A percentile compares a stretch with the other conserved stretches of the same genome.
These are phyloP conservation scores for Eucalyptus camaldulensis DNA, from an alignment of 345 rosid genomes.

Conservation along the genomic window DNA sequence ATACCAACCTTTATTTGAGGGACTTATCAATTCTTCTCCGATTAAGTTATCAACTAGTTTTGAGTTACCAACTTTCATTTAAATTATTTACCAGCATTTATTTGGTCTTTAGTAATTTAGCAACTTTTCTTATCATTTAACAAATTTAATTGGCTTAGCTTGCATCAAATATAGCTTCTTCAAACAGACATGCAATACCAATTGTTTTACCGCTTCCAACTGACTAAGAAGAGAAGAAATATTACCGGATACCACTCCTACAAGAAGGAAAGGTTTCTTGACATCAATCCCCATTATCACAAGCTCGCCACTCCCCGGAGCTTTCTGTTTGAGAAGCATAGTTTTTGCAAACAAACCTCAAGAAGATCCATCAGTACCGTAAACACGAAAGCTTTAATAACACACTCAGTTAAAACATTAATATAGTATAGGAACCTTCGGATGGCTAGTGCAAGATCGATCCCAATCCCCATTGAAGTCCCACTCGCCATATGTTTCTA, in stretches of 20 bases:
- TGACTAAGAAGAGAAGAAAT: background rate
- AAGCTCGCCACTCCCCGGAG: constrained; percentile 26
- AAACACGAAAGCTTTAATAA: background rate
- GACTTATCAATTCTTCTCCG: background rate
- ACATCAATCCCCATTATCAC: constrained; percentile 20
- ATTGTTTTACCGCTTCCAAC: background rate
- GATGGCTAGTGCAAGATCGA: constrained; percentile 22
- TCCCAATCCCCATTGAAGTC: constrained; percentile 22
- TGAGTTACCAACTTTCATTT: too few species aligned
- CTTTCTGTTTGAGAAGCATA: constrained; percentile 8
- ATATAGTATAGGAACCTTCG: constrained; percentile 12
- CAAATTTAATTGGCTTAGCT: background rate
- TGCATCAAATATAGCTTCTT: background rate
- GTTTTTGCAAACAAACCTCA: background rate
- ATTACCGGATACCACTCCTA: constrained; percentile 33
- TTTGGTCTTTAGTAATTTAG: too few species aligned
- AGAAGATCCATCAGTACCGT: background rate
- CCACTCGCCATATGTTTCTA: constrained; percentile 14
- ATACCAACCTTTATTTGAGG: background rate
- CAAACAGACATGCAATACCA: background rate
- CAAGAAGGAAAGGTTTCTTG: constrained; percentile 13
- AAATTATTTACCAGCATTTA: rapidly evolving
- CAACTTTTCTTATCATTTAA: too few species aligned
- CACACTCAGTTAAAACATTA: background rate
- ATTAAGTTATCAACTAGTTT: too few species aligned